Percentiles rank a stretch among this genome's conserved stretches.
Conservation (phyloP, 1,139 yeast species). For the Diutina scorzettiae region DNA sequence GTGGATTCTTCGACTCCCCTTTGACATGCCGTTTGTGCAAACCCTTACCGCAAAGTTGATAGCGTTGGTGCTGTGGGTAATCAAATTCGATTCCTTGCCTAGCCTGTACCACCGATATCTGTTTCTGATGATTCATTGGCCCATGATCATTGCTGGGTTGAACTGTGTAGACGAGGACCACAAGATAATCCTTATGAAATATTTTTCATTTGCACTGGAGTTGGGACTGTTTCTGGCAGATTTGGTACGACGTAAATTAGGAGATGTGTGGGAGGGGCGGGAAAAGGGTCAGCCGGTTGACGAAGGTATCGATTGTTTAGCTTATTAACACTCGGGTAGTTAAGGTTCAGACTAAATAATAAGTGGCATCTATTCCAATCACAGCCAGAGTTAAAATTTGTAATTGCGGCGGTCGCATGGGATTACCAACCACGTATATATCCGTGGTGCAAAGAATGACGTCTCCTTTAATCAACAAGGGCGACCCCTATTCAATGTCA, state of each 20-base stretch:
- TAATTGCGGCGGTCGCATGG: too few species aligned
- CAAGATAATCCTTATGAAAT: slow-evolving; percentile 30
- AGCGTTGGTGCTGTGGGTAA: not conserved
- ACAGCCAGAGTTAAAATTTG: too few species aligned
- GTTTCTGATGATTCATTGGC: slow-evolving; percentile 47
- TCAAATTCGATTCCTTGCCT: slow-evolving; percentile 14
- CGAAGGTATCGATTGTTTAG: slow-evolving; percentile 1
- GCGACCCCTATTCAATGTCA: too few species aligned
- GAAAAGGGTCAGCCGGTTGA: not conserved
- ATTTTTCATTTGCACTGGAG: slow-evolving; percentile 15
- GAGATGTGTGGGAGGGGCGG: not conserved
- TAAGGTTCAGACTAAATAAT: not conserved
- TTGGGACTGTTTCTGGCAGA: slow-evolving; percentile 4
- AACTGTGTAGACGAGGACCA: slow-evolving; percentile 36
- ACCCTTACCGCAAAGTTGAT: slow-evolving; percentile 17
- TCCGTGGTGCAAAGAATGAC: too few species aligned
- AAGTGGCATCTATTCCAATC: too few species aligned
- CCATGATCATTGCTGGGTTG: slow-evolving; percentile 49
- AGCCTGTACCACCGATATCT: slow-evolving; percentile 16
- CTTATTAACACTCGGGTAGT: not conserved
- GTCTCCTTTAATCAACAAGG: too few species aligned
- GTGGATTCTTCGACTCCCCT: slow-evolving; percentile 23
- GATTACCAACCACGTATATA: too few species aligned
- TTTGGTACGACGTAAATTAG: not conserved
- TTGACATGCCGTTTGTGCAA: slow-evolving; percentile 25